Conservation (phyloP, 495 filamentous ascomycete species). For the Tuber melanosporum region DNA sequence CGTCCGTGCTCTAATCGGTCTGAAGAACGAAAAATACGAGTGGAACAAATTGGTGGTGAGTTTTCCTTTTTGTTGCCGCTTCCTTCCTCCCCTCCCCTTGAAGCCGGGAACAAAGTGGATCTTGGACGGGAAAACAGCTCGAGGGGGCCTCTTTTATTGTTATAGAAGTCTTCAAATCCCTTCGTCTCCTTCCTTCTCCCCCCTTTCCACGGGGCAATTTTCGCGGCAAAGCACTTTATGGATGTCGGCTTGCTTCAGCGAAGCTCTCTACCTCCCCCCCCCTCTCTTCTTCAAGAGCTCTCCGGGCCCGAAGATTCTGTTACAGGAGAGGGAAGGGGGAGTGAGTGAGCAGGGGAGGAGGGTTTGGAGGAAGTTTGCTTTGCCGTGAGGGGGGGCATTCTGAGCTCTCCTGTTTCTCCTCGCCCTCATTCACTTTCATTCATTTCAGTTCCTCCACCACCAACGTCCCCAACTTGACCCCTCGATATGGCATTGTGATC, state of each 20-base stretch:
- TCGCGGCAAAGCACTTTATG: not conserved
- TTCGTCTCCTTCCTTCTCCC: not conserved
- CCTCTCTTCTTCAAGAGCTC: not conserved
- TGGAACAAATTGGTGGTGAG: constrained; percentile 5
- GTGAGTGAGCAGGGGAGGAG: not conserved
- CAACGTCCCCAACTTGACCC: not conserved
- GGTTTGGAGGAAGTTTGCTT: not conserved
- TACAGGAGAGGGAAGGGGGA: not conserved
- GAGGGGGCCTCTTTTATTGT: not conserved
- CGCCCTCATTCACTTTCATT: not conserved
- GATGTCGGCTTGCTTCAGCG: not conserved
- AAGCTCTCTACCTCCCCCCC: not conserved
- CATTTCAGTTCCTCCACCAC: not conserved
- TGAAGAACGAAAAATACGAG: constrained; percentile 1
- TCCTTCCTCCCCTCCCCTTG: not conserved
- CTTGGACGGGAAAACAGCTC: not conserved
- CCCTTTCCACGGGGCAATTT: not conserved
- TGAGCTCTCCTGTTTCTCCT: not conserved
- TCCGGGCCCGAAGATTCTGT: not conserved
- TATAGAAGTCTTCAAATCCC: not conserved
- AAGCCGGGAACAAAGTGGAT: not conserved
- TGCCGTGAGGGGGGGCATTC: not conserved
- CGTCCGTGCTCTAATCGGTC: not conserved
- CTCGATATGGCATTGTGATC: not conserved
- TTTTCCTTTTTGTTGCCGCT: not conserved